A percentile compares a stretch with the other conserved stretches of the same genome.
phyloP scores from a whole-genome alignment of 306 rosid species.

The Oxytropis ochrocephala region DNA sequence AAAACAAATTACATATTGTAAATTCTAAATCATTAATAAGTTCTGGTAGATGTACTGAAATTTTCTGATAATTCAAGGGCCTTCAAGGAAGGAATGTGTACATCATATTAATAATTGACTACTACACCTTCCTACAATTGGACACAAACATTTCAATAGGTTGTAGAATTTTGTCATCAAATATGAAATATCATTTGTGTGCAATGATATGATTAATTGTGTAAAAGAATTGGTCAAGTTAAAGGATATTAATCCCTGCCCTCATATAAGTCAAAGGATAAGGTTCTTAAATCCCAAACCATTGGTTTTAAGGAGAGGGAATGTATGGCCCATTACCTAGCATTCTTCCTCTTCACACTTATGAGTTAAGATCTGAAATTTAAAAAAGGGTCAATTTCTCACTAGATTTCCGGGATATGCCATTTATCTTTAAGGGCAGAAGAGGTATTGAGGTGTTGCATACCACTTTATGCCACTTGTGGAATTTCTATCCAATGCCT shows the following conservation, averaged over 20 bases:
- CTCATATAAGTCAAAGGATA: slow-evolving; percentile 1
- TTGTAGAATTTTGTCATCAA: too few relatives aligned
- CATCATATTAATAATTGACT: too few relatives aligned
- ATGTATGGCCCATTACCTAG: slow-evolving; percentile 23
- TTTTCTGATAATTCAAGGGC: too few relatives aligned
- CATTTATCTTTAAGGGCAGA: slow-evolving; percentile 13
- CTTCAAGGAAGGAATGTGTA: too few relatives aligned
- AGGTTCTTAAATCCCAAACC: slow-evolving; percentile 9
- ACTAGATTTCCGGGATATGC: slow-evolving; percentile 55
- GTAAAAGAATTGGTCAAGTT: slow-evolving; percentile 13
- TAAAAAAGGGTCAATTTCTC: slow-evolving; percentile 21
- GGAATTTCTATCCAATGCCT: slow-evolving; percentile 18
- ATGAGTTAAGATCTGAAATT: neutral
- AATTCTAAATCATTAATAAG: too few relatives aligned
- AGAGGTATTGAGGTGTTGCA: neutral
- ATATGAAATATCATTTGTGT: too few relatives aligned
- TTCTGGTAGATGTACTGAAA: too few relatives aligned
- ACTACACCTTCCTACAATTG: too few relatives aligned
- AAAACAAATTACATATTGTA: too few relatives aligned
- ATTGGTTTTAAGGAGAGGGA: slow-evolving; percentile 10
- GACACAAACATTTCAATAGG: too few relatives aligned
- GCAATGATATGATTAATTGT: too few relatives aligned
- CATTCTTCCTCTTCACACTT: slow-evolving; percentile 16
- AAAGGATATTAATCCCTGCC: slow-evolving; percentile 2
- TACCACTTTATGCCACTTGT: slow-evolving; percentile 12